These are phyloP conservation scores for Viridothelium virens DNA, from an alignment of 495 filamentous ascomycete species.

Conservation along the genomic window DNA sequence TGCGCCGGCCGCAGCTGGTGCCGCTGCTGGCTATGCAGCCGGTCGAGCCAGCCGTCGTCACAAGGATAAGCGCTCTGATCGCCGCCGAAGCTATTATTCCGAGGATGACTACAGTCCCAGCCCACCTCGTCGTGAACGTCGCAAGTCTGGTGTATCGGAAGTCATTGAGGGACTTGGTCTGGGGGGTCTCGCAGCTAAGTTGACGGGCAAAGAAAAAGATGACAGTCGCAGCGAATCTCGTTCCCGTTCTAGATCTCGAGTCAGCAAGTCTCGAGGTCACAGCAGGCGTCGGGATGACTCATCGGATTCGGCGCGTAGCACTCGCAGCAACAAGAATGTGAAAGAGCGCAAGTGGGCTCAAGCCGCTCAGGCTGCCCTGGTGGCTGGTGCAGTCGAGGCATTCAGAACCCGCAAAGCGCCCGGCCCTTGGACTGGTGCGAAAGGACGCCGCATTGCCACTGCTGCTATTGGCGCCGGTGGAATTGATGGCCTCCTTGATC, in stretches of 20 bases:
- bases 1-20: conserved; percentile 21
- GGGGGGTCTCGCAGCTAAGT: conserved; percentile 34
- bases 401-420: conserved; percentile 80
- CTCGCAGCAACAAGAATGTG: conserved; percentile 40
- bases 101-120: conserved; percentile 31
- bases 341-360: conserved; percentile 65
- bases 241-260: conserved; percentile 26
- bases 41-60: conserved; percentile 20
- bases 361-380: conserved; percentile 75
- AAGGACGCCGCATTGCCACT: conserved; percentile 79
- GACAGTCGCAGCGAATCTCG: conserved; percentile 17
- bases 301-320: conserved; percentile 25
- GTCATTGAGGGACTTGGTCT: conserved; percentile 35
- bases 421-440: conserved; percentile 74
- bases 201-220: conserved; percentile 29
- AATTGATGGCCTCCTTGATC: conserved; percentile 66
- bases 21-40: conserved; percentile 28
- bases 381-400: conserved; percentile 80
- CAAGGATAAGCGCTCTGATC: conserved; percentile 15
- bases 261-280: conserved; percentile 40
- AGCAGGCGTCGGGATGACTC: conserved; percentile 16
- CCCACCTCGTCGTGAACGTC: conserved; percentile 30
- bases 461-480: conserved; percentile 78
- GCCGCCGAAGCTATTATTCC: conserved; percentile 24
- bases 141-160: conserved; percentile 37